Evolutionary conservation across 2,329 filamentous ascomycete genomes (phyloP), one percentile per base, ranked within the genome.

Genomic region (Hypocreales sp.): DNA sequence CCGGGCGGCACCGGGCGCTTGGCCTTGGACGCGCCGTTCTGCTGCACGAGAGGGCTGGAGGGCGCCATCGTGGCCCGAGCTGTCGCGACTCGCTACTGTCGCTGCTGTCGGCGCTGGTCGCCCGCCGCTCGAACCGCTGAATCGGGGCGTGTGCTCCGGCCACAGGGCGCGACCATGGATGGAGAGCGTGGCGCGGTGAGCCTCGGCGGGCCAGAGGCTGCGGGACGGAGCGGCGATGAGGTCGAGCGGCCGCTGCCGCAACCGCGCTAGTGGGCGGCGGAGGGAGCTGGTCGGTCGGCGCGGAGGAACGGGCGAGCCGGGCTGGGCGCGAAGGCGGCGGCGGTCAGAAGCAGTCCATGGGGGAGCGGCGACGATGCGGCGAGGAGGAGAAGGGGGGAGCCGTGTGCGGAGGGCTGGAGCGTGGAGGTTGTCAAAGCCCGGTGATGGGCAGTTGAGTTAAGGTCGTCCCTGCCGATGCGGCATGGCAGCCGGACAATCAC

Each of bases 1-100:
- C 71, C 66, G 25, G 74, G 64, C 20, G 72, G 72, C 28, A 67
- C 58, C 34, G 72, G 73, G 20, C 76, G 73, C 55, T 82, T 83
- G 37, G 70, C 64, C 54, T 82, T 83, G 38, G 48, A 49, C 38
- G 52, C 43, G 40, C 50, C 55, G 44, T 53, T 51, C 32, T 57
- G 56, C 39, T 55, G 55, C 27, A 44, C 39, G 31, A 58, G 55
- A 33, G 63, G 58, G 44, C 64, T 62, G 43, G 65, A 59, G 35
- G 67, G 64, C 46, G 65, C 64, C 67, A 72, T 72, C 38, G 44
- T 48, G 45, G 45, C 39, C 38, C 37, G 40, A 34, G 39, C 38
- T 33, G 24, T 26, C 17, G 33, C 29, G 31, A 27, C 28, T 20
- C n/a, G 34, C 26, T 12, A 15, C 22, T 15, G 15, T 20, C 16